These are phyloP conservation scores for Cylindrotheca closterium DNA, from an alignment of 108 stramenopile genomes.

Conservation along the genomic window DNA sequence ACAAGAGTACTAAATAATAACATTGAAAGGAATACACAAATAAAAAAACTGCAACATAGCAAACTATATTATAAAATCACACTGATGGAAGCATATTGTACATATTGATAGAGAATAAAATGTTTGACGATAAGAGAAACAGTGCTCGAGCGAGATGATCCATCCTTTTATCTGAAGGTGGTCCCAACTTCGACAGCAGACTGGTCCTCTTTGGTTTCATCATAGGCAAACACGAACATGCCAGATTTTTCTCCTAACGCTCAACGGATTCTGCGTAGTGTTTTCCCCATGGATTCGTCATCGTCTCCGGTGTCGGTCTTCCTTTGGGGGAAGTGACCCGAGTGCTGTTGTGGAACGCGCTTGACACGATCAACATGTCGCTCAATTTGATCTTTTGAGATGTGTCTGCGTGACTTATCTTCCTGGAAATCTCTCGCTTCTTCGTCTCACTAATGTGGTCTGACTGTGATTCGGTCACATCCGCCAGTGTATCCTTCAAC, in stretches of 20 bases:
- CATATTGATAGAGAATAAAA: no score
- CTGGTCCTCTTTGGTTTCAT: background rate
- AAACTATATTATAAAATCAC: no score
- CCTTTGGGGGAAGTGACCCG: background rate
- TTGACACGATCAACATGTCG: background rate
- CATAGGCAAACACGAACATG: background rate
- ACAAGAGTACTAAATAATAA: no score
- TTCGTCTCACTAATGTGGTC: background rate
- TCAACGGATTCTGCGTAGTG: background rate
- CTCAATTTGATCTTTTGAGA: background rate
- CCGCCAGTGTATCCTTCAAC: background rate
- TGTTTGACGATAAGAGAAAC: no score
- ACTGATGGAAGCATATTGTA: no score
- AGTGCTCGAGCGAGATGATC: no score
- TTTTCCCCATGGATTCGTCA: background rate
- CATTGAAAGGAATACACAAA: no score
- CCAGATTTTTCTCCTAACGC: no score
- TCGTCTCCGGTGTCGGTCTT: background rate
- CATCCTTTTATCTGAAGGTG: no score
- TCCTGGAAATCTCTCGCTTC: background rate
- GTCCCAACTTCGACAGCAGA: no score
- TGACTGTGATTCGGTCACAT: background rate
- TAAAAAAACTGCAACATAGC: no score
- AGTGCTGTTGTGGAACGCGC: background rate
- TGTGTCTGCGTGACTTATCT: background rate